These are phyloP conservation scores for Wickerhamomyces pijperi DNA, from an alignment of 805 yeast genomes.

Conservation along the genomic window DNA sequence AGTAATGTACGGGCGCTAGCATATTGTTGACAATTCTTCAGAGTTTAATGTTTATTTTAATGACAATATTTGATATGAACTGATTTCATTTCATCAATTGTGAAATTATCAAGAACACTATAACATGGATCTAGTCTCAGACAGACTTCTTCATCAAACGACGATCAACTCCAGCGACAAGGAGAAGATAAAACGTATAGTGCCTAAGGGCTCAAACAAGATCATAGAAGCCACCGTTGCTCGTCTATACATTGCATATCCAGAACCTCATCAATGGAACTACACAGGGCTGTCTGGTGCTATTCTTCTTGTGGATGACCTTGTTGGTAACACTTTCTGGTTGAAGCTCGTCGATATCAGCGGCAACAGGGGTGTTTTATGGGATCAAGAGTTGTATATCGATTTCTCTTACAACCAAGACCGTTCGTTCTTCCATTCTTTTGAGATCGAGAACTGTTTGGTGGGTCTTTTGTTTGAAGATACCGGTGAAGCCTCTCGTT, in stretches of 20 bases:
- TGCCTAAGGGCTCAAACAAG: constrained; percentile 83
- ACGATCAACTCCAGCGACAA: constrained; percentile 50
- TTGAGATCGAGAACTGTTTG: constrained; percentile 83
- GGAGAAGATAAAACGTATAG: constrained; percentile 77
- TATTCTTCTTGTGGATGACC: constrained; percentile 74
- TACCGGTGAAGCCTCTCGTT: constrained; percentile 76
- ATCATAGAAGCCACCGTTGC: constrained; percentile 87
- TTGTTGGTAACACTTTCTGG: constrained; percentile 90
- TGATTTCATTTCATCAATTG: too few relatives aligned
- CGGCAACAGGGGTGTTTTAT: constrained; percentile 77
- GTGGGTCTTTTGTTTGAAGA: constrained; percentile 88
- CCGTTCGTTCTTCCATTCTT: constrained; percentile 87
- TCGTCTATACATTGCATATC: constrained; percentile 80
- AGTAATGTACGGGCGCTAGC: too few relatives aligned
- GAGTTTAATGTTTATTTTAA: too few relatives aligned
- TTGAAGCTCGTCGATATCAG: constrained; percentile 77
- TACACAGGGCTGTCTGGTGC: constrained; percentile 90
- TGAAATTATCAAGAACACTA: too few relatives aligned
- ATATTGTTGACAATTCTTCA: too few relatives aligned
- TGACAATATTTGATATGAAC: too few relatives aligned
- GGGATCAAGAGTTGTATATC: constrained; percentile 94
- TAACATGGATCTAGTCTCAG: too few relatives aligned
- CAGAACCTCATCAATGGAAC: constrained; percentile 70
- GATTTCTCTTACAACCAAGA: constrained; percentile 89
- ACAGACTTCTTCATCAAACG: too few relatives aligned